A percentile compares a stretch with the other conserved stretches of the same genome.
Evolutionary conservation across 768 basidiomycete species (phyloP).

Genomic region (Rhizopogon sp.): DNA sequence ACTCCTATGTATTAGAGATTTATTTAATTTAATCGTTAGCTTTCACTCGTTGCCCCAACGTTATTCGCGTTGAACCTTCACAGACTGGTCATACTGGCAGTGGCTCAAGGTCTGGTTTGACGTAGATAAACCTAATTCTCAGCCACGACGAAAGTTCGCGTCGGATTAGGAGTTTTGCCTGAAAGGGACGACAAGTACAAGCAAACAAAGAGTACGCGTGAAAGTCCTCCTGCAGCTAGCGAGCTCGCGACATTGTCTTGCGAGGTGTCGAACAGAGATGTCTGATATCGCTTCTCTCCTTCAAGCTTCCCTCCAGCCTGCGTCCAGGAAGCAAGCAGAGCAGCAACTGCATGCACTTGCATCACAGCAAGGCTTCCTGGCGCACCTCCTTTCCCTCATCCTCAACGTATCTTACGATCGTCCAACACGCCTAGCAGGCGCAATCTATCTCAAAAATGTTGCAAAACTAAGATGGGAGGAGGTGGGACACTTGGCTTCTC

Average conservation of each 20-base stretch:
- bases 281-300: conserved; percentile 67
- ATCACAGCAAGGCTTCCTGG: conserved; percentile 71
- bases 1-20: too few species aligned
- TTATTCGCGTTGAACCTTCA: too few species aligned
- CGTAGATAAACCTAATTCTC: too few species aligned
- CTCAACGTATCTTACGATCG: conserved; percentile 61
- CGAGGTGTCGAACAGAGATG: conserved; percentile 32
- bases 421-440: conserved; percentile 74
- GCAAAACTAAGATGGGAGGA: conserved; percentile 87
- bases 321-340: conserved; percentile 77
- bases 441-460: conserved; percentile 90
- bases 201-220: too few species aligned
- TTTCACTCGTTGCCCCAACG: too few species aligned
- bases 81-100: too few species aligned
- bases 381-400: conserved; percentile 73
- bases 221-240: too few species aligned
- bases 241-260: background rate
- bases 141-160: too few species aligned
- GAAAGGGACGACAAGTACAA: too few species aligned
- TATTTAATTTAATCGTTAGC: too few species aligned
- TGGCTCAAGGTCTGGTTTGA: too few species aligned
- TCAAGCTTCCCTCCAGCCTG: conserved; percentile 63
- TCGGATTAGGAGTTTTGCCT: too few species aligned
- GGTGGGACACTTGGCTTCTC: conserved; percentile 36
- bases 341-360: conserved; percentile 65